A percentile compares a stretch with the other conserved stretches of the same genome.
These are phyloP conservation scores for Aspergillus brasiliensis DNA, from an alignment of 2,329 filamentous ascomycete species.

Conservation along the genomic window DNA sequence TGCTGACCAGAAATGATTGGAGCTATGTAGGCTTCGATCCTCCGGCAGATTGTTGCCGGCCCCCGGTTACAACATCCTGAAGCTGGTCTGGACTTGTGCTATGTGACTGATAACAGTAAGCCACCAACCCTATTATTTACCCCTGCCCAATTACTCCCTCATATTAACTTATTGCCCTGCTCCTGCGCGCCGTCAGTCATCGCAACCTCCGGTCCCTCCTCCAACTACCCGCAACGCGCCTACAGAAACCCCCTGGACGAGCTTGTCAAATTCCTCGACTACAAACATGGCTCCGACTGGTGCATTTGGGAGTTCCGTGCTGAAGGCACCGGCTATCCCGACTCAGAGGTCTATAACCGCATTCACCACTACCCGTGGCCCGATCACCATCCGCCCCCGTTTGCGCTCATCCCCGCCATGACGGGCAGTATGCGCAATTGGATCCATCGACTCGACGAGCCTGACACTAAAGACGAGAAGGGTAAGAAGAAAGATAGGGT, in stretches of 20 bases:
- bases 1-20: slow-evolving; percentile 20
- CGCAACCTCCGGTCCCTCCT: slow-evolving; percentile 81
- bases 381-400: slow-evolving; percentile 95
- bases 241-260: slow-evolving; percentile 92
- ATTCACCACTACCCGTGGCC: slow-evolving; percentile 95
- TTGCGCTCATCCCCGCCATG: slow-evolving; percentile 82
- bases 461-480: slow-evolving; percentile 14
- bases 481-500: slow-evolving; percentile 54
- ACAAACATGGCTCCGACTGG: slow-evolving; percentile 81
- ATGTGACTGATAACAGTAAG: slow-evolving; percentile 77
- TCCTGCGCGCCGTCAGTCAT: slow-evolving; percentile 48
- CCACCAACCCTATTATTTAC: background rate
- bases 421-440: slow-evolving; percentile 92
- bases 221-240: slow-evolving; percentile 84
- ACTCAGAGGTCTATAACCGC: slow-evolving; percentile 80
- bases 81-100: slow-evolving; percentile 89
- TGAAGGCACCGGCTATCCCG: slow-evolving; percentile 93
- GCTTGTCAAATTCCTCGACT: slow-evolving; percentile 84
- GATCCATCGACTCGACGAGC: slow-evolving; percentile 54
- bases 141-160: background rate
- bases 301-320: slow-evolving; percentile 97
- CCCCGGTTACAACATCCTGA: slow-evolving; percentile 82
- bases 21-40: slow-evolving; percentile 63
- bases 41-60: slow-evolving; percentile 89
- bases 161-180: background rate